Evolutionary conservation across 2,329 filamentous ascomycete species (phyloP), one percentile per base, ranked within the genome.

Genomic region (Cercospora janseana): DNA sequence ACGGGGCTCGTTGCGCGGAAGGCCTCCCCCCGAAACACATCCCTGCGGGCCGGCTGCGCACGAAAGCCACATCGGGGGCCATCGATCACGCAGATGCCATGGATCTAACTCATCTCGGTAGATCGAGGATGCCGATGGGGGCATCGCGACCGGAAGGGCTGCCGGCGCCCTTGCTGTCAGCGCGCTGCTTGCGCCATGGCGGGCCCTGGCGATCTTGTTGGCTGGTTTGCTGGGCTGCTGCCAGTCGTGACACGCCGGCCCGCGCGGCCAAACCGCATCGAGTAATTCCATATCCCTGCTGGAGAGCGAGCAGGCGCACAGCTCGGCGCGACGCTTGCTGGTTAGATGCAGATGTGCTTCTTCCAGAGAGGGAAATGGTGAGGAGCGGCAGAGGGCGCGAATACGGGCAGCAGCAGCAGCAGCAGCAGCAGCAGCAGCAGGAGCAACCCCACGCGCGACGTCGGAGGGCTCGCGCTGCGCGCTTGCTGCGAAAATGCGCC

Each of bases 221-320:
- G 31, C 27, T 46, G 43, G 35, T 38, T 46, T 46, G 16, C 32
- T 27, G 35, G 31, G 15, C n/a, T 18, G 31, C 31, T 18, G 31
- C 31, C 31, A 34, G 15, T 34, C 31, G n/a, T n/a, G n/a, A 34
- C 31, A 34, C 31, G 31, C 31, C 27, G 27, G 16, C 23, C 16
- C 13, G n/a, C 12, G 18, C n/a, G 21, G n/a, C 49, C 38, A 43
- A 21, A 47, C 49, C 31, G 7, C 35, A 35, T 37, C 15, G 1
- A 29, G 43, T 41, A 47, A 42, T 43, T 28, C 21, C 15, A 51
- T 34, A 40, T n/a, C 42, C 48, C 26, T 46, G 49, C 38, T 46
- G 27, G 12, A 31, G 41, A 44, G 24, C 24, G 18, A 21, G 7
- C 15, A 20, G 41, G 16, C 27, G 41, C 20, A 13, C 31, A n/a